Conservation (phyloP, 2,329 filamentous ascomycete genomes). For the Cryphonectria carpinicola region DNA sequence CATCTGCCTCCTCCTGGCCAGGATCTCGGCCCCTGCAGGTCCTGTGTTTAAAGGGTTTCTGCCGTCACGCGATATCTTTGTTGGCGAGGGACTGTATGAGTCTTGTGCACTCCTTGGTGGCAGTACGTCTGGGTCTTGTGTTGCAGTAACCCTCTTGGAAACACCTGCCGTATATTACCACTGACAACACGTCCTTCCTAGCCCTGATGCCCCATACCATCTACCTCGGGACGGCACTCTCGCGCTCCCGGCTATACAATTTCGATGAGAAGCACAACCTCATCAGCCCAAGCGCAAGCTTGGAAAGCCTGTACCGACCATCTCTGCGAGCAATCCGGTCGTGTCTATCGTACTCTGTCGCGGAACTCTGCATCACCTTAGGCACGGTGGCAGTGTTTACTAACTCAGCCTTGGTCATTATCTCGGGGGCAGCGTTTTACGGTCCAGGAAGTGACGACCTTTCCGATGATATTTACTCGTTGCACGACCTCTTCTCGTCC, state of each 20-base stretch:
- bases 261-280: conserved; percentile 58
- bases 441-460: conserved; percentile 63
- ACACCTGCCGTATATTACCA: not conserved
- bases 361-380: conserved; percentile 71
- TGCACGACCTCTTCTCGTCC: conserved; percentile 55
- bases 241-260: conserved; percentile 65
- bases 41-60: conserved; percentile 66
- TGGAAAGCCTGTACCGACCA: conserved; percentile 59
- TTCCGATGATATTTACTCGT: conserved; percentile 70
- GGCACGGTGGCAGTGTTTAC: conserved; percentile 82
- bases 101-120: conserved; percentile 75
- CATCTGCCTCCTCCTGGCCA: conserved; percentile 66
- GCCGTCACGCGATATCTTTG: conserved; percentile 59
- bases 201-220: conserved; percentile 68
- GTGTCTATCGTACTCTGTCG: conserved; percentile 71
- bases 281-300: conserved; percentile 35
- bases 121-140: conserved; percentile 37
- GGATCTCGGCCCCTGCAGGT: conserved; percentile 56
- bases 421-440: conserved; percentile 73
- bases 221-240: conserved; percentile 67
- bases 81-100: conserved; percentile 61
- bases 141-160: not conserved
- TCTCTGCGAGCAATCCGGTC: conserved; percentile 71
- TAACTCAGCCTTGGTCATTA: conserved; percentile 77
- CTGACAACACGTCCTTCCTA: not conserved